These are phyloP conservation scores for Arabidopsis suecica DNA, from an alignment of 345 rosid species.

Conservation along the genomic window DNA sequence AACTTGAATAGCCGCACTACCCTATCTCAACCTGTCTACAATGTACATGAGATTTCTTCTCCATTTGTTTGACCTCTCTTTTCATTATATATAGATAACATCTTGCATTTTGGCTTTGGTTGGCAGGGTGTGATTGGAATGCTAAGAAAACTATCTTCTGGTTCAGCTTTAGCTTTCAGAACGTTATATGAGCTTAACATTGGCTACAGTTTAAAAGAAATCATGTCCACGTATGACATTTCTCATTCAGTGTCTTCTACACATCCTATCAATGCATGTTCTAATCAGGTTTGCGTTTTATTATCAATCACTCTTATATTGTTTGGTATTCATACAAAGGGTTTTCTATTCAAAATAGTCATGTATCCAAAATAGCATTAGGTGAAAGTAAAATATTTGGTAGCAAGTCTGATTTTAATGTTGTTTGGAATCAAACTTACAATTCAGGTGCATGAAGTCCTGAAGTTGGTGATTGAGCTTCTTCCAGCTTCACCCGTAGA, in stretches of 20 bases:
- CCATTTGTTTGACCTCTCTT: constrained; percentile 12
- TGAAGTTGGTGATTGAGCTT: constrained; percentile 88
- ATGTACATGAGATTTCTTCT: constrained; percentile 55
- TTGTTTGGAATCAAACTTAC: constrained; percentile 25
- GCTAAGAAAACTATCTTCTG: constrained; percentile 76
- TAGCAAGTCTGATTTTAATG: background rate
- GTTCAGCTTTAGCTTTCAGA: constrained; percentile 76
- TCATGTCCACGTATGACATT: constrained; percentile 67
- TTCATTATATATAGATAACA: constrained; percentile 22
- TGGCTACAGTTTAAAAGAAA: constrained; percentile 74
- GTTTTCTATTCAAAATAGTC: constrained; percentile 4
- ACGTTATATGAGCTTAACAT: constrained; percentile 79
- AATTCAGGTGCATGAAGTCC: constrained; percentile 80
- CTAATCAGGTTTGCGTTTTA: constrained; percentile 69
- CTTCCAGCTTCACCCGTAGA: constrained; percentile 61
- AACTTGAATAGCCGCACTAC: constrained; percentile 77
- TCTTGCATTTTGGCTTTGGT: constrained; percentile 39
- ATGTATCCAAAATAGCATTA: constrained; percentile 20
- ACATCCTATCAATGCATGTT: constrained; percentile 60
- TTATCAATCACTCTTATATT: constrained; percentile 11
- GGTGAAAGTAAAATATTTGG: background rate
- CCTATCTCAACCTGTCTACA: constrained; percentile 73
- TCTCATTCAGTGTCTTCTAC: constrained; percentile 75
- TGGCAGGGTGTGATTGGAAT: constrained; percentile 86
- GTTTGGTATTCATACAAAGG: background rate